phyloP scores from a whole-genome alignment of 305 asterid genomes.

The Solanum hybrid region DNA sequence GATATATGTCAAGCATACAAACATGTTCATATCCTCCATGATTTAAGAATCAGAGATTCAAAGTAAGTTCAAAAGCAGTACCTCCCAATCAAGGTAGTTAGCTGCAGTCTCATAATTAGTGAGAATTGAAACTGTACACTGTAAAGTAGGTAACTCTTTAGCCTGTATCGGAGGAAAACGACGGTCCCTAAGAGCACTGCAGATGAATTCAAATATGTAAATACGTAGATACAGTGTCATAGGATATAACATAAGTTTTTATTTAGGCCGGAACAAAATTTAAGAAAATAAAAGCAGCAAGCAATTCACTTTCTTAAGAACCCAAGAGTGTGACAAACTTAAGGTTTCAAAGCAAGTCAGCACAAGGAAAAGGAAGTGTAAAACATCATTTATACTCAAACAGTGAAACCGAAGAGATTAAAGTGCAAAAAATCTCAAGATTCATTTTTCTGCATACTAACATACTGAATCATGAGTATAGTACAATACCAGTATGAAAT shows the following conservation, averaged over 20 bases:
- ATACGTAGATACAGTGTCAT: background rate
- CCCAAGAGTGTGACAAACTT: background rate
- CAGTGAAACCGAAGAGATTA: background rate
- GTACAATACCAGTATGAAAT: background rate
- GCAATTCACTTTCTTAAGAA: background rate
- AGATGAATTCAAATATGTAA: background rate
- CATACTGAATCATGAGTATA: background rate
- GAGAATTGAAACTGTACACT: slow-evolving; percentile 89
- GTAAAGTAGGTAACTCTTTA: slow-evolving; percentile 73
- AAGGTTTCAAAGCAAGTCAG: background rate
- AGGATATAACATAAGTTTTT: background rate
- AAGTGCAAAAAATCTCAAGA: background rate
- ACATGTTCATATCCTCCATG: background rate
- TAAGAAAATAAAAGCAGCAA: background rate
- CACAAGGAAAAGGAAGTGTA: background rate
- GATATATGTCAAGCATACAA: background rate
- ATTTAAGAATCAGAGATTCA: slow-evolving; percentile 2
- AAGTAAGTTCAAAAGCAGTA: slow-evolving; percentile 18
- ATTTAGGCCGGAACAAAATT: background rate
- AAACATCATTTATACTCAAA: background rate
- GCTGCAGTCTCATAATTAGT: slow-evolving; percentile 70
- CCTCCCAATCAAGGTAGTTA: slow-evolving; percentile 98
- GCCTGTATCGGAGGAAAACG: slow-evolving; percentile 93
- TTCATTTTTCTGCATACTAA: background rate
- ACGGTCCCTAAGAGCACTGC: slow-evolving; percentile 91